A percentile compares a stretch with the other conserved stretches of the same genome.
phyloP scores from a whole-genome alignment of 805 yeast species.

The Myxozyma neglecta region DNA sequence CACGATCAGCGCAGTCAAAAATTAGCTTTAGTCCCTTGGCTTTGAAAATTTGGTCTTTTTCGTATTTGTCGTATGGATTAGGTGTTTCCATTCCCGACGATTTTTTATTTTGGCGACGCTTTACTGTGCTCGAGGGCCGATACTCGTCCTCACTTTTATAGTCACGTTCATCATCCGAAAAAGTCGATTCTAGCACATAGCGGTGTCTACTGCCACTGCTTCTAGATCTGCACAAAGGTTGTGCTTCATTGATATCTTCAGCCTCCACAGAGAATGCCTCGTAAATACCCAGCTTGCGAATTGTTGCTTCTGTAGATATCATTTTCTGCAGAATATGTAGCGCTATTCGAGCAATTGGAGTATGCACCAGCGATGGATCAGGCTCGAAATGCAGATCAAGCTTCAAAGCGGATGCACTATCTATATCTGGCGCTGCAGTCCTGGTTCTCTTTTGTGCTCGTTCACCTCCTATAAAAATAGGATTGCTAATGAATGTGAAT shows the following conservation, averaged over 20 bases:
- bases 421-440: neutral
- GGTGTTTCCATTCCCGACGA: neutral
- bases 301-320: conserved; percentile 11
- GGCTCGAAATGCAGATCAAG: neutral
- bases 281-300: conserved; percentile 19
- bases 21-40: conserved; percentile 8
- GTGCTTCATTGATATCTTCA: neutral
- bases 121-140: neutral
- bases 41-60: neutral
- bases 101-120: neutral
- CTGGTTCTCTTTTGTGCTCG: neutral
- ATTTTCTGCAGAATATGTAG: conserved; percentile 6
- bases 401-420: neutral
- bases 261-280: conserved; percentile 7
- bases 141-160: neutral
- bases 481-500: conserved; percentile 24
- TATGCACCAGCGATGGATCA: neutral
- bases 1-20: conserved; percentile 17
- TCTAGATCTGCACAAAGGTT: neutral
- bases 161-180: neutral
- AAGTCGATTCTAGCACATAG: neutral
- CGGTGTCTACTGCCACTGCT: neutral
- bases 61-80: neutral
- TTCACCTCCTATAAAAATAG: conserved; percentile 10
- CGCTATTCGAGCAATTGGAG: conserved; percentile 9